Conservation (phyloP, 495 filamentous ascomycete genomes). For the Geopyxis carbonaria region DNA sequence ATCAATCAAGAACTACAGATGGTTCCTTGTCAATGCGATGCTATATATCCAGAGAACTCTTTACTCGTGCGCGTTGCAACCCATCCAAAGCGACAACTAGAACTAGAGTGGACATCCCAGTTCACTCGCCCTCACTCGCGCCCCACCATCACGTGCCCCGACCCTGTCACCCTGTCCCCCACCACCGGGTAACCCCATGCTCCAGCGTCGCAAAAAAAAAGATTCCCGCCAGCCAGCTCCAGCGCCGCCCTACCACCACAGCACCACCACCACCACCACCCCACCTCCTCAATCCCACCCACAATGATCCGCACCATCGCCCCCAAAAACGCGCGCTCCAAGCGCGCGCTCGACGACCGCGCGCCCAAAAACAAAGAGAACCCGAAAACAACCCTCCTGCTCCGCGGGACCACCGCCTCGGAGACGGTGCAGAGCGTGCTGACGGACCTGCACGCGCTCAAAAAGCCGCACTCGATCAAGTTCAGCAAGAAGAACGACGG, state of each 20-base stretch:
- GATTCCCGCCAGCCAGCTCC: background rate
- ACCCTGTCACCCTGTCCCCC: too few species aligned
- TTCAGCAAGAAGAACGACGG: constrained; percentile 94
- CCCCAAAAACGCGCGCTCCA: constrained; percentile 84
- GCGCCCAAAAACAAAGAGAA: constrained; percentile 79
- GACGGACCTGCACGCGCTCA: constrained; percentile 64
- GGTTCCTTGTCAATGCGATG: too few species aligned
- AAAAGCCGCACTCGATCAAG: constrained; percentile 59
- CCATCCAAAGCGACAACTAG: too few species aligned
- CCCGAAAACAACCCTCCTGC: constrained; percentile 68
- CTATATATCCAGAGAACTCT: too few species aligned
- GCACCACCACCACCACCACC: background rate
- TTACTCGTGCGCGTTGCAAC: too few species aligned
- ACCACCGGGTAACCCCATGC: too few species aligned
- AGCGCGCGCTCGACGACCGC: constrained; percentile 79
- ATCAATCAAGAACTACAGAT: too few species aligned
- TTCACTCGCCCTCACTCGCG: too few species aligned
- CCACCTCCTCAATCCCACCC: background rate
- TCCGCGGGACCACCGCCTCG: constrained; percentile 67
- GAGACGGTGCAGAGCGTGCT: constrained; percentile 61
- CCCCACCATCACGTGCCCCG: too few species aligned
- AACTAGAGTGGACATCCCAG: too few species aligned
- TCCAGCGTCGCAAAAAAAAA: background rate
- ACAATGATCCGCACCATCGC: background rate
- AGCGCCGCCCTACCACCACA: constrained; percentile 9